These are phyloP conservation scores for Syzygium aqueum DNA, from an alignment of 345 rosid species.

Conservation along the genomic window DNA sequence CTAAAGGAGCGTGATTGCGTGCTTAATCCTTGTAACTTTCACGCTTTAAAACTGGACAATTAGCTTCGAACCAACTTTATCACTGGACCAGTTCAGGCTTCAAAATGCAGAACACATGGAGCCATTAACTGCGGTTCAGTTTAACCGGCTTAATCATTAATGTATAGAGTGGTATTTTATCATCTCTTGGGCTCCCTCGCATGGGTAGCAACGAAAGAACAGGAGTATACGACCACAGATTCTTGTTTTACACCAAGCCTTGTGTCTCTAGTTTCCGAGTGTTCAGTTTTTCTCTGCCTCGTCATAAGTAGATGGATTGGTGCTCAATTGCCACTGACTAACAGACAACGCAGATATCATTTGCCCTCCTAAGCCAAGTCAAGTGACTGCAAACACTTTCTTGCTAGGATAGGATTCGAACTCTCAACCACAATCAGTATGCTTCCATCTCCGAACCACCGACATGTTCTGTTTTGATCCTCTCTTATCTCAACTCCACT, in stretches of 20 bases:
- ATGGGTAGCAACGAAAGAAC: not conserved
- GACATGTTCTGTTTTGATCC: not conserved
- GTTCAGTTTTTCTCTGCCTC: not conserved
- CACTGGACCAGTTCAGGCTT: not conserved
- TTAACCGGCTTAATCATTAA: not conserved
- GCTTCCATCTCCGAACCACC: not conserved
- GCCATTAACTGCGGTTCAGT: not conserved
- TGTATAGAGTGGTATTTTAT: not conserved
- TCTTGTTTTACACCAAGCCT: not conserved
- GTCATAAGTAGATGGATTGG: not conserved
- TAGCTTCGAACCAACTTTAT: not conserved
- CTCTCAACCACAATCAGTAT: not conserved
- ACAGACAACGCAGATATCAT: not conserved
- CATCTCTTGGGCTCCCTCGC: not conserved
- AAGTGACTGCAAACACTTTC: not conserved
- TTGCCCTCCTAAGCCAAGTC: not conserved
- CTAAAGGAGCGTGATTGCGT: not conserved
- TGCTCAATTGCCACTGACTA: not conserved
- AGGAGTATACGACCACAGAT: not conserved
- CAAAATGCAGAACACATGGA: not conserved
- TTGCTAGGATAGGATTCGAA: not conserved
- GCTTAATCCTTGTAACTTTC: not conserved
- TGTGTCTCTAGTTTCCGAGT: not conserved
- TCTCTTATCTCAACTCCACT: not conserved
- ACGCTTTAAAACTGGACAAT: not conserved